Evolutionary conservation across 805 yeast genomes (phyloP), one percentile per base, ranked within the genome.

Genomic region (Metschnikowia anglica): DNA sequence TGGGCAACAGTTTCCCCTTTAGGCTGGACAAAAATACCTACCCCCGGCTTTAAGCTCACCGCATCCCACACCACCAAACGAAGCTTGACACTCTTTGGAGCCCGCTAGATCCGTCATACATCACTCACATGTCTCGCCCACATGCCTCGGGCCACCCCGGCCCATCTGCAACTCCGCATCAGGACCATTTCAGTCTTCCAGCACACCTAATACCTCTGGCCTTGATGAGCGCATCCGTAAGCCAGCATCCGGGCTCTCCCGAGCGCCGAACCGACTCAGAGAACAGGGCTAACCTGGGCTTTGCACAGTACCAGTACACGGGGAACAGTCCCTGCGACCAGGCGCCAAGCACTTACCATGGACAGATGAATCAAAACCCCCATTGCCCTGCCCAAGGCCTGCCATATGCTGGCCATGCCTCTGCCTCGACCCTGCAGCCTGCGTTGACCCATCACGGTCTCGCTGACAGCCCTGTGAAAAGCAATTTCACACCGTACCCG

Each of bases 171-270:
- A 19, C 36, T 20, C 42, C 20, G 32, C 39, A 43, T 21, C 66
- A 28, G 39, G 54, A 40, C 53, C 51, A 39, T 53, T 59, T 32
- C 59, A 62, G 17, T 52, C 63, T 34, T 42, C 63, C 45, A 35
- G 62, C 39, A 39, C 68, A 41, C 53, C 67, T 41, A 56, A 61
- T 47, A 53, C 54, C 47, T 51, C 57, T 43, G 52, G 60, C 41
- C 51, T 52, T 41, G 51, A 57, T 32, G 46, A 57, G 29, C 21
- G 46, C 39, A 6, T 9, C 31, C 5, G 30, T n/a, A 7, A 28
- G 27, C 9, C 37, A 34, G 16, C 41, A 25, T 16, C 36, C 41
- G 31, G 41, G 34, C 9, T 30, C 36, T 17, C 33, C 27, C 18
- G 32, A 35, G 16, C 29, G 13, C n/a, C n/a, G n/a, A n/a, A n/a